phyloP scores from a whole-genome alignment of 768 basidiomycete species.

The Melanogaster broomeanus region DNA sequence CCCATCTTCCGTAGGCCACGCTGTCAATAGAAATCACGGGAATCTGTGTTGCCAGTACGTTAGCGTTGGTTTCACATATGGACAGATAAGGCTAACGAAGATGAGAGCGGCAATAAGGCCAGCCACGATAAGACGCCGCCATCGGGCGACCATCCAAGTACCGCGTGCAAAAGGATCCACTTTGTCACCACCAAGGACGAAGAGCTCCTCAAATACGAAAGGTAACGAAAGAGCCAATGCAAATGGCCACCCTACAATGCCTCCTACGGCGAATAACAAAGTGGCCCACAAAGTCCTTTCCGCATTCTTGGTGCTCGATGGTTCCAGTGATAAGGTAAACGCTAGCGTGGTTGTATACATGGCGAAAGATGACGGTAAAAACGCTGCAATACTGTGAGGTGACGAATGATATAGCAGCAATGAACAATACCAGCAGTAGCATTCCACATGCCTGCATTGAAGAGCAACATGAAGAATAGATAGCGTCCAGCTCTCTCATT shows the following conservation, averaged over 20 bases:
- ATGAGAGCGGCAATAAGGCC: conserved; percentile 60
- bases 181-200: conserved; percentile 69
- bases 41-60: conserved; percentile 50
- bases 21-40: conserved; percentile 86
- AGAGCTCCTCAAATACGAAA: conserved; percentile 88
- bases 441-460: conserved; percentile 95
- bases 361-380: conserved; percentile 93
- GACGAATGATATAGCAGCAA: neutral
- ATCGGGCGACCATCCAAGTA: conserved; percentile 64
- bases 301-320: conserved; percentile 52
- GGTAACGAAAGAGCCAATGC: conserved; percentile 85
- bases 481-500: conserved; percentile 94
- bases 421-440: conserved; percentile 67
- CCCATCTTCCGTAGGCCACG: conserved; percentile 77
- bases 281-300: conserved; percentile 67
- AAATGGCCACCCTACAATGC: conserved; percentile 96
- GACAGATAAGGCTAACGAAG: conserved; percentile 46
- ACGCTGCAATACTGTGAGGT: conserved; percentile 51
- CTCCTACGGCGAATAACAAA: conserved; percentile 73
- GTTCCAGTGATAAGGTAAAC: conserved; percentile 64
- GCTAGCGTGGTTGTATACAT: conserved; percentile 89
- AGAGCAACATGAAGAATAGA: conserved; percentile 80
- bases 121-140: conserved; percentile 54
- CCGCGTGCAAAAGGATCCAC: conserved; percentile 45
- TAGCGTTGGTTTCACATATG: neutral